These are phyloP conservation scores for Dictyostelium capitatum DNA, from an alignment of 78 protist genomes.

Conservation along the genomic window DNA sequence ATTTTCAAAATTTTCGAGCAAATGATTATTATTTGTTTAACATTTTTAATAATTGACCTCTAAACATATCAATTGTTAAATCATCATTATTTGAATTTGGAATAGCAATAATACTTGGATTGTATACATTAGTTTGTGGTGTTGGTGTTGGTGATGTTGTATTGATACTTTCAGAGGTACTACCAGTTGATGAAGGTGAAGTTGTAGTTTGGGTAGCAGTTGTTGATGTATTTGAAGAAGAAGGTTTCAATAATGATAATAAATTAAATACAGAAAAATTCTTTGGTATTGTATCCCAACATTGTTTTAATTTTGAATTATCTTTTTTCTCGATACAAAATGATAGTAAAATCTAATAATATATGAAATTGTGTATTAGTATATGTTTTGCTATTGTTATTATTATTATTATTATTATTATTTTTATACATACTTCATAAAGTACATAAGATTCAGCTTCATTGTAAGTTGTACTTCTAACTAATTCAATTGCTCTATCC, in stretches of 20 bases:
- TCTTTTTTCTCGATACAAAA: slow-evolving; percentile 71
- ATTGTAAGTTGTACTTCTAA: slow-evolving; percentile 21
- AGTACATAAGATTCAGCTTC: slow-evolving; percentile 48
- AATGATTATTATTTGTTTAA: slow-evolving; percentile 14
- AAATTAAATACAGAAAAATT: slow-evolving; percentile 59
- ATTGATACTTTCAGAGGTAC: not conserved
- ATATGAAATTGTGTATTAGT: too few relatives aligned
- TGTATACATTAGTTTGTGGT: not conserved
- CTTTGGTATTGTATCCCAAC: slow-evolving; percentile 74
- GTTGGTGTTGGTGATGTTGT: not conserved
- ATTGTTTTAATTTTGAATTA: slow-evolving; percentile 56
- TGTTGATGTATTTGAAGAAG: not conserved
- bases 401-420: not conserved
- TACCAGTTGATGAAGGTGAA: not conserved
- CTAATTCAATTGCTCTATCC: slow-evolving; percentile 54
- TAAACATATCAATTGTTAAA: slow-evolving; percentile 75
- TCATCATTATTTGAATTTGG: not conserved
- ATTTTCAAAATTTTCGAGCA: too few relatives aligned
- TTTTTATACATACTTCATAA: slow-evolving; percentile 59
- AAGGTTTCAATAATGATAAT: slow-evolving; percentile 38
- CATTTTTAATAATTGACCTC: slow-evolving; percentile 63
- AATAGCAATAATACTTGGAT: slow-evolving; percentile 26
- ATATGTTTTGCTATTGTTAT: not conserved
- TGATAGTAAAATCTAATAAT: slow-evolving; percentile 41
- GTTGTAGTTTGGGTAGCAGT: not conserved